Percentiles rank a stretch among this genome's conserved stretches.
Evolutionary conservation across 768 basidiomycete species (phyloP).

Genomic region (Termitomyces sp.): DNA sequence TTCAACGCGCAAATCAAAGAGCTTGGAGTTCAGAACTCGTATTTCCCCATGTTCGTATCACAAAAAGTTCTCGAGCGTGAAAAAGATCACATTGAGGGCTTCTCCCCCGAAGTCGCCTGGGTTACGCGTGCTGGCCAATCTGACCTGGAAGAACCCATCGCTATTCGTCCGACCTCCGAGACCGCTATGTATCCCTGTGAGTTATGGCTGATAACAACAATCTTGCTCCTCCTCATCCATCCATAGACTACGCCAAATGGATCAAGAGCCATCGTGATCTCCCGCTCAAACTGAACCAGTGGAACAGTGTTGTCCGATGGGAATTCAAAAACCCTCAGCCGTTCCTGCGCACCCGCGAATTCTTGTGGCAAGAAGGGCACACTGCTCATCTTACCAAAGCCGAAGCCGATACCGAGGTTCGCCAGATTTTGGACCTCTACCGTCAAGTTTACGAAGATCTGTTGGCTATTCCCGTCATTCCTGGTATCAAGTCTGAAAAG

Average conservation of each 20-base stretch:
- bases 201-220: constrained; percentile 18
- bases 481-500: constrained; percentile 96
- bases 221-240: not conserved
- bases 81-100: constrained; percentile 98
- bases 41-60: constrained; percentile 99
- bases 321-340: constrained; percentile 99
- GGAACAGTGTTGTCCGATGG: constrained; percentile 99
- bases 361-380: constrained; percentile 99
- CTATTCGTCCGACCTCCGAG: constrained; percentile 97
- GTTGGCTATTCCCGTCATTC: constrained; percentile 95
- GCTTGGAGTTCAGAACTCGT: constrained; percentile 93
- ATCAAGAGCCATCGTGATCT: constrained; percentile 96
- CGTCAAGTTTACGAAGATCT: constrained; percentile 94
- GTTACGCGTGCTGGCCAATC: constrained; percentile 92
- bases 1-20: constrained; percentile 91
- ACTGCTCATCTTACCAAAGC: constrained; percentile 86
- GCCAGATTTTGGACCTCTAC: constrained; percentile 93
- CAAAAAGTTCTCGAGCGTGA: constrained; percentile 89
- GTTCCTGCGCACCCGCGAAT: constrained; percentile 98
- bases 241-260: constrained; percentile 97
- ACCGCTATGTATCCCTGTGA: constrained; percentile 98
- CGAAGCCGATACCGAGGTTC: constrained; percentile 90
- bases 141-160: constrained; percentile 94
- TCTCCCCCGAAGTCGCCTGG: constrained; percentile 99
- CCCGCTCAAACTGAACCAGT: constrained; percentile 95